Evolutionary conservation across 225 moss, liverwort and hornwort species (phyloP).

Genomic region (Sphagnum contortum): DNA sequence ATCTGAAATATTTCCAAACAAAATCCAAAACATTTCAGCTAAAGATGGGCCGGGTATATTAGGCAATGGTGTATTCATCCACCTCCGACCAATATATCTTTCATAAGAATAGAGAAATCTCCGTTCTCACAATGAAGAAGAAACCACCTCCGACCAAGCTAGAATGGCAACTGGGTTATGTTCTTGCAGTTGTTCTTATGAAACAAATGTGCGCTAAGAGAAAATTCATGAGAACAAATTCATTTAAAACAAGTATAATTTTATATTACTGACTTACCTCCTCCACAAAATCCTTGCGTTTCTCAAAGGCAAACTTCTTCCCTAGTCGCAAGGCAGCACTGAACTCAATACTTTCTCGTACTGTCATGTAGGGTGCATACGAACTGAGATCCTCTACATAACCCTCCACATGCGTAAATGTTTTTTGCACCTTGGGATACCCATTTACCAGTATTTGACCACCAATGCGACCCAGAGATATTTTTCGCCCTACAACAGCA

Average conservation of each 20-base stretch:
- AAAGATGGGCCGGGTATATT: not conserved
- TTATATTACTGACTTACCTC: conserved; percentile 34
- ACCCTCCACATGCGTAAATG: conserved; percentile 58
- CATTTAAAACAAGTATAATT: too few species aligned
- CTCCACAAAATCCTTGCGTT: conserved; percentile 49
- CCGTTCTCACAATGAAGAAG: too few species aligned
- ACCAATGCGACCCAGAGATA: conserved; percentile 46
- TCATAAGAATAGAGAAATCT: too few species aligned
- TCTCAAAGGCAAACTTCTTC: conserved; percentile 28
- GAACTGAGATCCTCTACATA: conserved; percentile 68
- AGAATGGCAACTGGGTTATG: too few species aligned
- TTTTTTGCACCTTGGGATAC: conserved; percentile 42
- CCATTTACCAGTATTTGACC: conserved; percentile 88
- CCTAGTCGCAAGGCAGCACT: conserved; percentile 57
- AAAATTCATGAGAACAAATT: too few species aligned
- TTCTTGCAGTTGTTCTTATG: too few species aligned
- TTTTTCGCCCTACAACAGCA: conserved; percentile 48
- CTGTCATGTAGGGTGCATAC: conserved; percentile 69
- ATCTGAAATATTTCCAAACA: conserved; percentile 14
- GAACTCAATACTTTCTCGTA: conserved; percentile 60
- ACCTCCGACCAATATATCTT: too few species aligned
- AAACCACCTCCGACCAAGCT: too few species aligned
- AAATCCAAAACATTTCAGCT: not conserved
- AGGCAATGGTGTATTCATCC: too few species aligned
- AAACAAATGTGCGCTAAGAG: too few species aligned